Evolutionary conservation across 805 yeast genomes (phyloP), one percentile per base, ranked within the genome.

Genomic region (Schwanniomyces polymorphus): DNA sequence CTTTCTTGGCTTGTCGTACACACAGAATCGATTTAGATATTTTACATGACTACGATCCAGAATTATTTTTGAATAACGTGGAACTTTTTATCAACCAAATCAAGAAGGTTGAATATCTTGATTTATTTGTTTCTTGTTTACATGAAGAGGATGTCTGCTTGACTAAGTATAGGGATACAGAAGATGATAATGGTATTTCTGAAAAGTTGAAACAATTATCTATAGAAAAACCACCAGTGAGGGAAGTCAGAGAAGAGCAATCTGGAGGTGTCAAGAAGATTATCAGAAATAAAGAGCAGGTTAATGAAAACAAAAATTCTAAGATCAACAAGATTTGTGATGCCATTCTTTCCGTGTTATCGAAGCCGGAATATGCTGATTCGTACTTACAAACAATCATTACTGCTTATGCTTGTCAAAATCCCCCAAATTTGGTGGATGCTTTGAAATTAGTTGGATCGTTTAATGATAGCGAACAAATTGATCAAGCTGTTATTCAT

Each of bases 11-110:
- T 7, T 94, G 98, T 70, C 82, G 97, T 53, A 83, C 90, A 1
- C 97, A 94, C 64, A 81, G 99, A 66, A 87, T 94, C 49, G 92
- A 92, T 59, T 69, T 94, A 64, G 97, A 94, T 65, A 80, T 94
- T 29, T 70, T 94, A 46, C 88, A 91, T 68, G 99, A 94, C 64
- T 89, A 88, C 67, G 84, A 83, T 47, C 95, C 97, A 1, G 77
- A 74, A 25, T 67, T 80, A 42, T 94, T 91, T 57, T 72, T 74
- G 52, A 66, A 67, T 3, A 86, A 88, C 56, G 63, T 90, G 12
- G 87, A 83, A 46, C 59, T 63, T 7, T 89, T 94, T 59, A 76
- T 94, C 18, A 72, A 78, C 23, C 90, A 90, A 60, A 76, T 94
- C 38, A 83, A 78, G 26, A 76, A 79, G 41, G 82, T 85, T 8